phyloP scores from a whole-genome alignment of 371 early-diverging fungal genomes.

The Gilbertella persicaria region DNA sequence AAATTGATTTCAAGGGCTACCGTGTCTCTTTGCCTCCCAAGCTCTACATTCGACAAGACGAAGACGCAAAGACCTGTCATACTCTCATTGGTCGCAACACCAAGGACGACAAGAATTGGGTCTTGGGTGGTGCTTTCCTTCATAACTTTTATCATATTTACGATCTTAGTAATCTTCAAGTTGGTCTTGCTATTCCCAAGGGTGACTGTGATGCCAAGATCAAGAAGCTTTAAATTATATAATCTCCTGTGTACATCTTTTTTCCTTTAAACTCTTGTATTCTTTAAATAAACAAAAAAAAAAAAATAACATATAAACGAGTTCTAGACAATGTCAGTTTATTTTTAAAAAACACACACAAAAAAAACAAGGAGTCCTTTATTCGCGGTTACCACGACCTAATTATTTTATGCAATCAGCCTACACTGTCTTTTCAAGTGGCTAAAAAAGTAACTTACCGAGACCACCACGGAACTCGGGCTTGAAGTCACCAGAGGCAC shows the following conservation, averaged over 20 bases:
- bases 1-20: slow-evolving; percentile 37
- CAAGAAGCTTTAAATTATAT: slow-evolving; percentile 21
- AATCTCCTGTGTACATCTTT: not conserved
- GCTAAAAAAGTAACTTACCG: slow-evolving; percentile 41
- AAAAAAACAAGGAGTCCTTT: slow-evolving; percentile 32
- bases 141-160: slow-evolving; percentile 48
- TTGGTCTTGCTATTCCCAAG: slow-evolving; percentile 45
- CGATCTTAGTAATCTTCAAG: slow-evolving; percentile 33
- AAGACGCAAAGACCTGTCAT: slow-evolving; percentile 22
- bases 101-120: slow-evolving; percentile 37
- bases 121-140: slow-evolving; percentile 44
- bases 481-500: slow-evolving; percentile 89
- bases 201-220: slow-evolving; percentile 34
- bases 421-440: not conserved
- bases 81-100: slow-evolving; percentile 30
- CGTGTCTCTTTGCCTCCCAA: slow-evolving; percentile 38
- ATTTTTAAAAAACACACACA: not conserved
- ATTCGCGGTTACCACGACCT: slow-evolving; percentile 55
- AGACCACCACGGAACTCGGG: slow-evolving; percentile 93
- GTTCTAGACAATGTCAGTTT: not conserved
- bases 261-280: not conserved
- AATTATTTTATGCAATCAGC: not conserved
- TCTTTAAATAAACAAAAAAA: not conserved
- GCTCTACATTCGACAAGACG: slow-evolving; percentile 25
- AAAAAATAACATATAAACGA: not conserved